These are phyloP conservation scores for Acorus calamus DNA, from an alignment of 106 monocot genomes.

Conservation along the genomic window DNA sequence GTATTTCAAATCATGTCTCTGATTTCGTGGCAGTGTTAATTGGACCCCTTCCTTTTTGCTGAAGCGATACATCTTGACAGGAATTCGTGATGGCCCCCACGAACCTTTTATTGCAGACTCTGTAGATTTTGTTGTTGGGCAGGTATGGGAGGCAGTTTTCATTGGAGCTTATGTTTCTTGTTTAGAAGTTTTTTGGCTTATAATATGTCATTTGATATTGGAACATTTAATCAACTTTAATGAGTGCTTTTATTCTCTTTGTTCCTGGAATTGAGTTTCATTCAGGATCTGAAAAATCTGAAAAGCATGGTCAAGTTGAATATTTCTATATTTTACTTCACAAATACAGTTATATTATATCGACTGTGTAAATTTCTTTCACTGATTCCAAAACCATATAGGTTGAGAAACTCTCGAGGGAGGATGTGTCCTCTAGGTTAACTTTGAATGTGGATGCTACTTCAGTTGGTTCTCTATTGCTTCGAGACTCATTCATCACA, in stretches of 20 bases:
- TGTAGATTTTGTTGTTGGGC: constrained; percentile 90
- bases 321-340: no score
- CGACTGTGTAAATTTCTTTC: neutral
- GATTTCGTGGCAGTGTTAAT: constrained; percentile 45
- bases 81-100: constrained; percentile 86
- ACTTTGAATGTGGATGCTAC: constrained; percentile 56
- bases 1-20: constrained; percentile 5
- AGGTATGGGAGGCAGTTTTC: constrained; percentile 27
- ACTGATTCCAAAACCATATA: constrained; percentile 13
- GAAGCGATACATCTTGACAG: constrained; percentile 87
- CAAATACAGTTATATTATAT: no score
- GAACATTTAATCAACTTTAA: no score
- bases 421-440: constrained; percentile 83
- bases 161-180: neutral
- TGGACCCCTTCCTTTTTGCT: constrained; percentile 96
- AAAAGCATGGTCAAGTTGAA: neutral
- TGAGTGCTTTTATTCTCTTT: no score
- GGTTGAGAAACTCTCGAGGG: constrained; percentile 83
- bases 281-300: neutral
- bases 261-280: no score
- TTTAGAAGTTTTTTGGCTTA: neutral
- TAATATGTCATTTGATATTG: no score
- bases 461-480: constrained; percentile 66
- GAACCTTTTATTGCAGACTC: constrained; percentile 98
- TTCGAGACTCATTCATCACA: constrained; percentile 82